Percentiles rank a stretch among this genome's conserved stretches.
Conservation (phyloP, 345 rosid genomes). For the Heritiera littoralis region DNA sequence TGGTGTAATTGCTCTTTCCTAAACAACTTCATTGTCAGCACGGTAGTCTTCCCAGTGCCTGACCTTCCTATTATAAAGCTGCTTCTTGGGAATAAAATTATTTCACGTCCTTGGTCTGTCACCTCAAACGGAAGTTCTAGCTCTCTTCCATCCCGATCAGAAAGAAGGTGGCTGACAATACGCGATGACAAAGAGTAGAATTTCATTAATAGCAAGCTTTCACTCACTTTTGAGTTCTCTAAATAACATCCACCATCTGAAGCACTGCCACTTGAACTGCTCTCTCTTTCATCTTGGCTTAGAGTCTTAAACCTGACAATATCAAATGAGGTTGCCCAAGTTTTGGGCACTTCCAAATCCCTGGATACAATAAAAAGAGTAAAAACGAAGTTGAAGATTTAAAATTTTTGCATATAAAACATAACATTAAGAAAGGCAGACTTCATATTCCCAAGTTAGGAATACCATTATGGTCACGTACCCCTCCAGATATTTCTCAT, state of each 20-base stretch:
- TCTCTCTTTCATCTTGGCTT: slow-evolving; percentile 22
- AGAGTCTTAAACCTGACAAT: slow-evolving; percentile 28
- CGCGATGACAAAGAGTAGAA: slow-evolving; percentile 49
- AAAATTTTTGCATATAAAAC: neutral
- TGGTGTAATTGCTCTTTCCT: slow-evolving; percentile 33
- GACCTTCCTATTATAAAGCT: slow-evolving; percentile 56
- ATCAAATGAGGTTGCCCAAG: slow-evolving; percentile 37
- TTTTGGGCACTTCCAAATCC: slow-evolving; percentile 48
- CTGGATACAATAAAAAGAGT: slow-evolving; percentile 22
- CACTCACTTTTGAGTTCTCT: slow-evolving; percentile 49
- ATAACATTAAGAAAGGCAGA: neutral
- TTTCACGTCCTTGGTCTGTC: slow-evolving; percentile 43
- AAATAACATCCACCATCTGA: slow-evolving; percentile 28
- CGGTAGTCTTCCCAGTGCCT: slow-evolving; percentile 64
- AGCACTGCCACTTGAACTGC: slow-evolving; percentile 8
- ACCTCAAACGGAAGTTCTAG: slow-evolving; percentile 55
- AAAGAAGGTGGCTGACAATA: slow-evolving; percentile 40
- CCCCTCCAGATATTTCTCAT: slow-evolving; percentile 52
- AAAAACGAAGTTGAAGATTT: neutral
- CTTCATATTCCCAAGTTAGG: neutral
- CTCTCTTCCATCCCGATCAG: slow-evolving; percentile 39
- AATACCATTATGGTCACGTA: slow-evolving; percentile 24
- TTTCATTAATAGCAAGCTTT: slow-evolving; percentile 53
- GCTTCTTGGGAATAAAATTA: slow-evolving; percentile 41
- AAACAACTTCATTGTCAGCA: slow-evolving; percentile 48